Base-by-base conservation (phyloP, 257 asterid species). In the Primulina tabacum region DNA sequence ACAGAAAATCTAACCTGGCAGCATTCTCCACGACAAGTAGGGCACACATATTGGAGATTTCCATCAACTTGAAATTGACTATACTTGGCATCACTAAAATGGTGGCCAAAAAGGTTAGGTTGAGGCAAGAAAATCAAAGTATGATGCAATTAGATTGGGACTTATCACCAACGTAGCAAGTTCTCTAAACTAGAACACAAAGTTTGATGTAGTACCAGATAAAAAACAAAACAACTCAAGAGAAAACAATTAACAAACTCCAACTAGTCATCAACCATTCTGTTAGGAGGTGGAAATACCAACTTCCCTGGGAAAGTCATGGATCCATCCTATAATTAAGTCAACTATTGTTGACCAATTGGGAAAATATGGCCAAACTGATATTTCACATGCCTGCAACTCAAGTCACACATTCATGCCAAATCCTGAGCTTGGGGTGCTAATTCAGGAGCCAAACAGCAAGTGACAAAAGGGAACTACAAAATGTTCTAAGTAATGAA, bases 21-120 rank as follows among this genome's bases (percentile, higher is more conserved):
- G 87, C 95, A 91, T 72, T 88, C 95, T 77, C 99, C 99, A 26
- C 98, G 90, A 78, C 99, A 94, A 29, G 88, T 81, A 29, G 98
- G 89, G 73, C 99, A 94, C 40, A 75, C 89, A 69, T 94, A 94
- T 77, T 85, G 98, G 70, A 94, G 95, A 81, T 86, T 91, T 78
- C 90, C 87, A 79, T 94, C 97, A 57, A 80, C 95, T 91, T 94
- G 98, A 80, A 86, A 91, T 78, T 94, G 92, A 86, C 80, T 69
- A 83, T 94, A 94, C 72, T 89, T 91, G 64, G 82, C 84, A 79
- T 94, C 98, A 75, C 99, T 94, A 57, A 62, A 74, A 43, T 74
- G 43, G 63, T 58, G 43, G 50, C 59, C 81, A 76, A 59, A 67
- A 60, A 55, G 53, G 73, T 61, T 69, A 55, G 53, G 73, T 61